A percentile compares a stretch with the other conserved stretches of the same genome.
Evolutionary conservation across 1,284 basidiomycete genomes (phyloP).

Genomic region (Boletellus deceptivus): DNA sequence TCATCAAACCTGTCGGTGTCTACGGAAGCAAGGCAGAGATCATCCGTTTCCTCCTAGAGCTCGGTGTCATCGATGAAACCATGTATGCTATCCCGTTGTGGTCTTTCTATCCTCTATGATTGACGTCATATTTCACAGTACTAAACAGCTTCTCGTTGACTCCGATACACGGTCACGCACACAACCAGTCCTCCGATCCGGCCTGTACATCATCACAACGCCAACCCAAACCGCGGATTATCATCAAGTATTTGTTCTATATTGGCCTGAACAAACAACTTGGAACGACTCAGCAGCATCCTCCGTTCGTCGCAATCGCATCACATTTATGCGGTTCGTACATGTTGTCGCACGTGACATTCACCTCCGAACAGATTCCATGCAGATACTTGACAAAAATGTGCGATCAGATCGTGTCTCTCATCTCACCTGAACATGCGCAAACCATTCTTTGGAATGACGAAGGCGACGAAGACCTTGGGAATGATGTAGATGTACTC

Average conservation of each 20-base stretch:
- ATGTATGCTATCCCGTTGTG: slow-evolving; percentile 30
- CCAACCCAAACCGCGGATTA: slow-evolving; percentile 2
- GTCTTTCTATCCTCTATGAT: background rate
- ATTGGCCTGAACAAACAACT: slow-evolving; percentile 61
- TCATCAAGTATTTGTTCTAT: slow-evolving; percentile 45
- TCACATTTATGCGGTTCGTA: slow-evolving; percentile 61
- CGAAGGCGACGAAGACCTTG: slow-evolving; percentile 29
- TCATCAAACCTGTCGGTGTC: slow-evolving; percentile 50
- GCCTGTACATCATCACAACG: slow-evolving; percentile 45
- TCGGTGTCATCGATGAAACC: slow-evolving; percentile 36
- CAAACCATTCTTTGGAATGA: slow-evolving; percentile 44
- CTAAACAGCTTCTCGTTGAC: slow-evolving; percentile 22
- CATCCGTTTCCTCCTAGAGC: slow-evolving; percentile 40
- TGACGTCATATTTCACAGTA: slow-evolving; percentile 9
- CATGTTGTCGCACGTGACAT: background rate
- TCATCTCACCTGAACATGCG: slow-evolving; percentile 48
- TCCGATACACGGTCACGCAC: slow-evolving; percentile 18
- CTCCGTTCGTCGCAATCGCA: slow-evolving; percentile 48
- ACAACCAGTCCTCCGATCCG: slow-evolving; percentile 43
- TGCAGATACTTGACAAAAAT: slow-evolving; percentile 56
- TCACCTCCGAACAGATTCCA: background rate
- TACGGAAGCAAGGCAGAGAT: slow-evolving; percentile 55
- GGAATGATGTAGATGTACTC: slow-evolving; percentile 22
- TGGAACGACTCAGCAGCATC: slow-evolving; percentile 52
- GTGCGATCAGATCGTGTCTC: slow-evolving; percentile 48